phyloP scores from a whole-genome alignment of 1,139 yeast genomes.

The Yamadazyma friedrichii region DNA sequence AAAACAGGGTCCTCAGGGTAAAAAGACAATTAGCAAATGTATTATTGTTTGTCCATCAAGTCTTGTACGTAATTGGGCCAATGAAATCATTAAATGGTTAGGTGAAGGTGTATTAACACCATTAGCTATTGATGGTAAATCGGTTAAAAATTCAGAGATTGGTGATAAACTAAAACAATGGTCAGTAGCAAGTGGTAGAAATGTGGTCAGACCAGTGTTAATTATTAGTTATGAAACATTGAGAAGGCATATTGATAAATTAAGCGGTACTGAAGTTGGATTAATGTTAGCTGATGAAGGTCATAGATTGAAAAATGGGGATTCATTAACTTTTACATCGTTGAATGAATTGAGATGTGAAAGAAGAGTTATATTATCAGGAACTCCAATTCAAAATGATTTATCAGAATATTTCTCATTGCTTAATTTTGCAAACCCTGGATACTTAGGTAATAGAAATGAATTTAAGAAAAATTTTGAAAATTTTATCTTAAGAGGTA shows the following conservation, averaged over 20 bases:
- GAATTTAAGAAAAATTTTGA: constrained; percentile 89
- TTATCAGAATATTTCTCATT: constrained; percentile 91
- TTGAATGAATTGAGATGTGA: constrained; percentile 79
- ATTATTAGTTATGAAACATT: constrained; percentile 95
- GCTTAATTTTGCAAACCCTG: constrained; percentile 92
- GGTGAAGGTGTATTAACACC: constrained; percentile 91
- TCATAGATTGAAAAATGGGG: constrained; percentile 92
- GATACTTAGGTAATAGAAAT: constrained; percentile 76
- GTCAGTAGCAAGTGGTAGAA: constrained; percentile 88
- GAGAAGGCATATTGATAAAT: constrained; percentile 77
- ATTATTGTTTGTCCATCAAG: constrained; percentile 96
- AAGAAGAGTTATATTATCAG: constrained; percentile 88
- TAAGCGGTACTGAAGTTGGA: constrained; percentile 82
- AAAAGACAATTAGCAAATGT: constrained; percentile 80
- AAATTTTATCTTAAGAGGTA: constrained; percentile 71
- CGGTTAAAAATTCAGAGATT: constrained; percentile 65
- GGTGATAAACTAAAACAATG: constrained; percentile 73
- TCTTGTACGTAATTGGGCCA: constrained; percentile 95
- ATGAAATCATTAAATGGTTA: constrained; percentile 92
- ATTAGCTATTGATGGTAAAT: constrained; percentile 87
- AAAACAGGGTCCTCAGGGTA: constrained; percentile 88
- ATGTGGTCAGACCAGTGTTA: constrained; percentile 87
- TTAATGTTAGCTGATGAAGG: constrained; percentile 94
- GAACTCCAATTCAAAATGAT: constrained; percentile 98
- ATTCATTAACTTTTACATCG: constrained; percentile 88